Conservation (phyloP, 306 rosid species). For the Ormosia semicastrata region DNA sequence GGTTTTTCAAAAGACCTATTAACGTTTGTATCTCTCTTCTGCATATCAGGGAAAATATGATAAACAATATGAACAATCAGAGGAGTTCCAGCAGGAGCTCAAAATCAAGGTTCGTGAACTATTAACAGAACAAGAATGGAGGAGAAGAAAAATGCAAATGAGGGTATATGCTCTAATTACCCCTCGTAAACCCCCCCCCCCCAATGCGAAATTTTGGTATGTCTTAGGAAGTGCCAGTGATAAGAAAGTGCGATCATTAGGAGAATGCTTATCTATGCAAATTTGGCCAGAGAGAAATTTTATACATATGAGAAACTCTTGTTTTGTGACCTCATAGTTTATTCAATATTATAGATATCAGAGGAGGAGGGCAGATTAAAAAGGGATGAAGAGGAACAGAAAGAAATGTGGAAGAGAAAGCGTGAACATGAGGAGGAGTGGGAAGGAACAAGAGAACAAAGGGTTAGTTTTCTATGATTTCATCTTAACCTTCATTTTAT, state of each 20-base stretch:
- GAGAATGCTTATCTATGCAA: neutral
- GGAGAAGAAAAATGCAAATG: slow-evolving; percentile 98
- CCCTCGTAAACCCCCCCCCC: neutral
- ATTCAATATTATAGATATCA: slow-evolving; percentile 64
- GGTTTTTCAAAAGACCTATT: slow-evolving; percentile 2
- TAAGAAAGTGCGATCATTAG: neutral
- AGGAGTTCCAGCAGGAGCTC: slow-evolving; percentile 85
- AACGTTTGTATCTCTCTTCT: neutral
- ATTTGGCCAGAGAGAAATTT: neutral
- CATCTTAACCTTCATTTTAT: neutral
- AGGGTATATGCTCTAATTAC: slow-evolving; percentile 67
- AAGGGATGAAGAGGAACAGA: slow-evolving; percentile 90
- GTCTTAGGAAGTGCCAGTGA: neutral
- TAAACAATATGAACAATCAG: slow-evolving; percentile 74
- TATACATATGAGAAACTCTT: slow-evolving; percentile 6
- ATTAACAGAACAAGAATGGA: slow-evolving; percentile 97
- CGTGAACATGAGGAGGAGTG: slow-evolving; percentile 98
- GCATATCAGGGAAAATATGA: slow-evolving; percentile 85
- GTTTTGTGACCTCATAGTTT: slow-evolving; percentile 19
- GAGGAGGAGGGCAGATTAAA: slow-evolving; percentile 99
- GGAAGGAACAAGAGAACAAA: slow-evolving; percentile 97
- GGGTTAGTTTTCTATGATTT: slow-evolving; percentile 65
- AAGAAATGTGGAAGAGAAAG: slow-evolving; percentile 99
- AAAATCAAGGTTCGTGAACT: slow-evolving; percentile 89
- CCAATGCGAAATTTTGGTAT: neutral